Conservation (phyloP, 306 rosid species). For the Hippophae gyantsensis region DNA sequence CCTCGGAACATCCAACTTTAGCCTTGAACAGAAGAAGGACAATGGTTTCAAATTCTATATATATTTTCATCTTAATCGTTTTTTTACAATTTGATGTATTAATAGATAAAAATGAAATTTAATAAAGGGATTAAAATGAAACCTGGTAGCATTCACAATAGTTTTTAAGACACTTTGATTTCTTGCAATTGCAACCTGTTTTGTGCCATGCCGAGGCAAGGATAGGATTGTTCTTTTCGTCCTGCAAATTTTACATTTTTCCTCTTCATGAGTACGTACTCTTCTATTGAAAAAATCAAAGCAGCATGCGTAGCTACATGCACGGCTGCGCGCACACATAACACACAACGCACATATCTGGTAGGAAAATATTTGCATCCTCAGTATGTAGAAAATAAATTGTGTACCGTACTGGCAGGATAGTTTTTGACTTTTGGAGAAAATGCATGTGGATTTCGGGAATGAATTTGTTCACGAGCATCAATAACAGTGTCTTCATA, state of each 20-base stretch:
- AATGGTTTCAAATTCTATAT: too few species aligned
- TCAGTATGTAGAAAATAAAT: too few species aligned
- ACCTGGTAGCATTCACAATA: slow-evolving; percentile 38
- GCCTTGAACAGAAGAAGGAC: slow-evolving; percentile 13
- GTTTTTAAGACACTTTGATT: slow-evolving; percentile 18
- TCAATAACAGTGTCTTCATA: slow-evolving; percentile 14
- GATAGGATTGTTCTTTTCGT: slow-evolving; percentile 3
- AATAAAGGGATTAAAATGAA: neutral
- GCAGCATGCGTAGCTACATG: neutral
- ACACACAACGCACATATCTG: too few species aligned
- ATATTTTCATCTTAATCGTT: neutral
- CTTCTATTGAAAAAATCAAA: neutral
- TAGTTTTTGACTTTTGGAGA: slow-evolving; percentile 16
- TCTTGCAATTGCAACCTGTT: slow-evolving; percentile 40
- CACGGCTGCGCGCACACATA: neutral
- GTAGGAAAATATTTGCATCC: too few species aligned
- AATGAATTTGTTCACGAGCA: slow-evolving; percentile 6
- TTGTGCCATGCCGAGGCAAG: slow-evolving; percentile 23
- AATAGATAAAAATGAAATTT: neutral
- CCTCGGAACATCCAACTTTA: slow-evolving; percentile 23
- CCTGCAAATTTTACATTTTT: slow-evolving; percentile 14
- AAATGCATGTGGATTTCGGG: slow-evolving; percentile 30
- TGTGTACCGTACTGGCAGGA: slow-evolving; percentile 11
- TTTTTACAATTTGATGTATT: too few species aligned
- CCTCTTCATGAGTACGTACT: slow-evolving; percentile 4